Evolutionary conservation across 305 asterid species (phyloP), one percentile per base, ranked within the genome.

Genomic region (Fraxinus latifolia): DNA sequence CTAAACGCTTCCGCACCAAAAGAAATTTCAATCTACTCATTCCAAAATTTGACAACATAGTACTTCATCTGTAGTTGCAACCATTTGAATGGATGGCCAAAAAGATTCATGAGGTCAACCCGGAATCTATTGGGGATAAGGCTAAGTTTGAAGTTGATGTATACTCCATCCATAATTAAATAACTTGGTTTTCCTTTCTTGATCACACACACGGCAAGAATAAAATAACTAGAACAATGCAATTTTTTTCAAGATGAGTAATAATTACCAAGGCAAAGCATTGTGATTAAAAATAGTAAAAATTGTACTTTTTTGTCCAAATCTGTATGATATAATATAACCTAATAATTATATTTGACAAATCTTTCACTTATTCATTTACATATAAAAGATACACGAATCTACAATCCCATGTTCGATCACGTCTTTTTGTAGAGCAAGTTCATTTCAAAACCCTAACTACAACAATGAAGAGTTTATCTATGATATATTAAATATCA

Each of bases 21-120:
- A 29, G 25, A 77, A 75, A 34, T 76, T 29, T 80, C 42, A 77
- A 79, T 73, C 62, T 79, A 77, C n/a, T 62, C 50, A 68, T 68
- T 68, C 70, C 71, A 62, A 19, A 62, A 62, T 23, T 62, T 21
- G 15, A 62, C n/a, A 23, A 23, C 71, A 62, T 8, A 3, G 70
- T 21, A 60, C 14, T 21, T 27, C 27, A 21, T 17, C 5, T 8
- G 62, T 50, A 55, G 11, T 55, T 19, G 68, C 68, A 58, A 58
- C 14, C 12, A 58, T 58, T 58, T 17, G 68, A 58, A 19, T 17
- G 29, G 29, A 7, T 8, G 72, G 31, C 15, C 32, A 7, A 62
- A 62, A 21, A 7, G 33, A 25, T 8, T 62, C 32, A 2, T 9
- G n/a, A 9, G 15, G 6, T 23, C 14, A 4, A 62, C 72, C 33